phyloP scores from a whole-genome alignment of 768 basidiomycete genomes.

The Macrolepiota fuliginosa region DNA sequence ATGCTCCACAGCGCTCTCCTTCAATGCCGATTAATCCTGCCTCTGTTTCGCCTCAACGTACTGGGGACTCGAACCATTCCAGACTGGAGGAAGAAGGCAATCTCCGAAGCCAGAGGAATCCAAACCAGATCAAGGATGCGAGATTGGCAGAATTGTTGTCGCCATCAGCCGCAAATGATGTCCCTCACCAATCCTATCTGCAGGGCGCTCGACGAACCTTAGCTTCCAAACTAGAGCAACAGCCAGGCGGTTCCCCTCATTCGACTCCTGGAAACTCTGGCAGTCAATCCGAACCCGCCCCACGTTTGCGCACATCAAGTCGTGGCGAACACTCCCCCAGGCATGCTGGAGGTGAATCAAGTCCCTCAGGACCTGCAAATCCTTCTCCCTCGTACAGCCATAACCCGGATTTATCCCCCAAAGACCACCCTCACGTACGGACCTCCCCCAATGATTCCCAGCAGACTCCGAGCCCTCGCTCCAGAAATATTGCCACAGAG shows the following conservation, averaged over 20 bases:
- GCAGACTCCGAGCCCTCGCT: slow-evolving; percentile 6
- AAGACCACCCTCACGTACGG: background rate
- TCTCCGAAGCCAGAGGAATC: background rate
- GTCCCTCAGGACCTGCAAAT: slow-evolving; percentile 2
- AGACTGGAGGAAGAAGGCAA: background rate
- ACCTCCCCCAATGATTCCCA: slow-evolving; percentile 5
- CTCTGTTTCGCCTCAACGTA: slow-evolving; percentile 7
- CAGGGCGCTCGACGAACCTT: slow-evolving; percentile 4
- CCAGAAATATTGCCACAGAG: background rate
- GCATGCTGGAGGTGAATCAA: background rate
- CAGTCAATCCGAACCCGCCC: background rate
- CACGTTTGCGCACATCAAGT: slow-evolving; percentile 4
- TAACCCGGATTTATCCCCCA: background rate
- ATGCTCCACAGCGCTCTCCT: background rate
- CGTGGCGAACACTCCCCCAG: slow-evolving; percentile 4
- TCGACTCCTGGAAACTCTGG: background rate
- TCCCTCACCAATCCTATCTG: slow-evolving; percentile 4
- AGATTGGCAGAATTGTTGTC: slow-evolving; percentile 7
- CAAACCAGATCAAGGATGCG: slow-evolving; percentile 1
- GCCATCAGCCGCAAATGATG: background rate
- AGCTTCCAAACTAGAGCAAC: slow-evolving; percentile 6
- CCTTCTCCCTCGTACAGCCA: background rate
- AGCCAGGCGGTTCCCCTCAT: background rate
- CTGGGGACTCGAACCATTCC: background rate
- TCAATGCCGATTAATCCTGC: background rate